phyloP scores from a whole-genome alignment of 805 yeast species.

The Candida andamanensis region DNA sequence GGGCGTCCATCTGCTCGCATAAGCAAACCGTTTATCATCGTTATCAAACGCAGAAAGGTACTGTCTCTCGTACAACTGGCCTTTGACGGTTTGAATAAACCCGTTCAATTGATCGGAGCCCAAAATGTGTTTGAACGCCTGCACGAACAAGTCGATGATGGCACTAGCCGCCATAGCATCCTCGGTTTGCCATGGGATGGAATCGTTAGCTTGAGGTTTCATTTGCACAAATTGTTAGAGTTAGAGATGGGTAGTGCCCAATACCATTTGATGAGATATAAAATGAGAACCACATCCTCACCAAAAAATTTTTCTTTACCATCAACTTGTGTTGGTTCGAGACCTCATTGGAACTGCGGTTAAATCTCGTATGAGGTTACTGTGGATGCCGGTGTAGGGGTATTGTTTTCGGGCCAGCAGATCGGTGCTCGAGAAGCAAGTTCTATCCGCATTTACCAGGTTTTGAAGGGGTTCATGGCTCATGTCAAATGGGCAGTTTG shows the following conservation, averaged over 20 bases:
- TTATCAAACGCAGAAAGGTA: slow-evolving; percentile 64
- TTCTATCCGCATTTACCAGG: slow-evolving; percentile 20
- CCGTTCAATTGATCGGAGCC: slow-evolving; percentile 31
- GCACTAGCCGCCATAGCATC: slow-evolving; percentile 28
- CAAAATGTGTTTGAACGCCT: slow-evolving; percentile 27
- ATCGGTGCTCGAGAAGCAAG: slow-evolving; percentile 75
- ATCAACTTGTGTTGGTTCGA: slow-evolving; percentile 52
- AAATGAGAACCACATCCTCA: slow-evolving; percentile 4
- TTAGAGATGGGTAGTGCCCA: too few relatives aligned
- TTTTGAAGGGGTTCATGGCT: too few relatives aligned
- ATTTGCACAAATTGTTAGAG: too few relatives aligned
- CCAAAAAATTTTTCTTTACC: slow-evolving; percentile 2
- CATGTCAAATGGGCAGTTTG: not conserved
- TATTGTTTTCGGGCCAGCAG: slow-evolving; percentile 47
- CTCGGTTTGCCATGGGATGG: slow-evolving; percentile 30
- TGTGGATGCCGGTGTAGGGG: slow-evolving; percentile 34
- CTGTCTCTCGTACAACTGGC: slow-evolving; percentile 63
- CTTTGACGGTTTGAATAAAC: slow-evolving; percentile 64
- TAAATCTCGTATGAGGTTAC: slow-evolving; percentile 12
- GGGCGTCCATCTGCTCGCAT: slow-evolving; percentile 83
- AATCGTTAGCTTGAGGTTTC: slow-evolving; percentile 12
- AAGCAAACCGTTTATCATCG: slow-evolving; percentile 64
- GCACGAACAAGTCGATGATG: slow-evolving; percentile 33
- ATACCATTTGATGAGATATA: too few relatives aligned
- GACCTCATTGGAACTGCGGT: slow-evolving; percentile 28